Conservation (phyloP, 1,284 basidiomycete species). For the Malassezia caprae region DNA sequence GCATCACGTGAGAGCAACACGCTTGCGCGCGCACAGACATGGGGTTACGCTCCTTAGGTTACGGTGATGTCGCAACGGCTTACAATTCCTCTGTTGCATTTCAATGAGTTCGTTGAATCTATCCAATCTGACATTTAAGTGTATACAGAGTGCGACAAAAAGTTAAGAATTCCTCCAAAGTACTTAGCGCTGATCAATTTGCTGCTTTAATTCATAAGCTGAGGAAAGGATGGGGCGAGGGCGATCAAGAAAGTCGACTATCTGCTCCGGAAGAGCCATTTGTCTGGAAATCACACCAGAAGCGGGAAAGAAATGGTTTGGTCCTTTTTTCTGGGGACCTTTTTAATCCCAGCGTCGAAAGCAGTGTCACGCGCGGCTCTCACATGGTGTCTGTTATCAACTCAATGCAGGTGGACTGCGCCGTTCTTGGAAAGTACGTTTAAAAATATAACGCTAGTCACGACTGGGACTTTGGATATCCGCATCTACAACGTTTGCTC, state of each 20-base stretch:
- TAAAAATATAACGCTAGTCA: conserved; percentile 13
- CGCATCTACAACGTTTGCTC: conserved; percentile 21
- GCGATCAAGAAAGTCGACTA: conserved; percentile 1
- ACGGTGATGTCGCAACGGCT: conserved; percentile 8
- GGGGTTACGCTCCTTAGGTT: too few species aligned
- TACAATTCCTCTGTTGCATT: conserved; percentile 33
- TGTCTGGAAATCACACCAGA: conserved; percentile 18
- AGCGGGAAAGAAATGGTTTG: conserved; percentile 53
- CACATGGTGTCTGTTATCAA: conserved; percentile 63
- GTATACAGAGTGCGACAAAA: conserved; percentile 36
- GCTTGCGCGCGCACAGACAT: conserved; percentile 9
- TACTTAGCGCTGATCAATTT: conserved; percentile 50
- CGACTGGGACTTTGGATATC: conserved; percentile 33
- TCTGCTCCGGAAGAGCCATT: conserved; percentile 6
- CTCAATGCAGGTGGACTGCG: conserved; percentile 27
- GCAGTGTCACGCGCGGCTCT: conserved; percentile 74
- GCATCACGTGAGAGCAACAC: conserved; percentile 1
- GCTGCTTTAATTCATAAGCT: conserved; percentile 43
- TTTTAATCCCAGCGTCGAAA: conserved; percentile 67
- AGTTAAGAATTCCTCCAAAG: conserved; percentile 16
- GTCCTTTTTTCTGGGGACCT: conserved; percentile 74
- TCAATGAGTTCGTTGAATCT: conserved; percentile 23
- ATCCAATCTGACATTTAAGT: background rate
- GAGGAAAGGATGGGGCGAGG: conserved; percentile 28
- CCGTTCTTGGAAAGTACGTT: conserved; percentile 55